Conservation (phyloP, 352 stramenopile genomes). For the Phytophthora pisi region DNA sequence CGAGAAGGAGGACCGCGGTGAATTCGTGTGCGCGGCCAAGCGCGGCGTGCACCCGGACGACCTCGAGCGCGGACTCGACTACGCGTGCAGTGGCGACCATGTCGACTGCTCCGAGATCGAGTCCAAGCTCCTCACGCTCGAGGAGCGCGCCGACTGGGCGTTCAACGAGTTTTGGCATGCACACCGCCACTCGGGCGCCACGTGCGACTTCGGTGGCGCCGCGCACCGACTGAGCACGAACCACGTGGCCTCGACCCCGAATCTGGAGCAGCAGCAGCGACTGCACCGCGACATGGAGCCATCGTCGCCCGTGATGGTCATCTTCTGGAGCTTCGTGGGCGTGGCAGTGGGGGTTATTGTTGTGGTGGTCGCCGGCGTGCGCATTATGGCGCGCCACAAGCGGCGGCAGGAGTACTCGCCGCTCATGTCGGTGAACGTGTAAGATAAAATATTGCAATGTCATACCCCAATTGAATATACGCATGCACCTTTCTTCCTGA, state of each 20-base stretch:
- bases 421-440: constrained; percentile 11
- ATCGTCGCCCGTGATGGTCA: background rate
- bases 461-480: background rate
- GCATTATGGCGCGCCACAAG: constrained; percentile 16
- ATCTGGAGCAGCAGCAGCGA: constrained; percentile 11
- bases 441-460: background rate
- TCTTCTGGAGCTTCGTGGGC: constrained; percentile 14
- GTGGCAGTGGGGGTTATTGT: constrained; percentile 3
- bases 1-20: constrained; percentile 62
- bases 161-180: constrained; percentile 40
- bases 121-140: constrained; percentile 43
- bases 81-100: constrained; percentile 47
- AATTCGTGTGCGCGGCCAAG: constrained; percentile 65
- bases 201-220: constrained; percentile 71
- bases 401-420: constrained; percentile 16
- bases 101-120: constrained; percentile 59
- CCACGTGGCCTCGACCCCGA: background rate
- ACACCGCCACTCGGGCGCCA: constrained; percentile 59
- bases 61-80: constrained; percentile 54
- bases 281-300: background rate
- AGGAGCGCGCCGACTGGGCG: constrained; percentile 61
- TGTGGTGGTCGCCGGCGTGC: background rate
- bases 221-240: constrained; percentile 45
- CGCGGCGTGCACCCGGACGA: constrained; percentile 53
- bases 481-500: background rate